These are phyloP conservation scores for Alternaria longipes DNA, from an alignment of 2,329 filamentous ascomycete genomes.

Conservation along the genomic window DNA sequence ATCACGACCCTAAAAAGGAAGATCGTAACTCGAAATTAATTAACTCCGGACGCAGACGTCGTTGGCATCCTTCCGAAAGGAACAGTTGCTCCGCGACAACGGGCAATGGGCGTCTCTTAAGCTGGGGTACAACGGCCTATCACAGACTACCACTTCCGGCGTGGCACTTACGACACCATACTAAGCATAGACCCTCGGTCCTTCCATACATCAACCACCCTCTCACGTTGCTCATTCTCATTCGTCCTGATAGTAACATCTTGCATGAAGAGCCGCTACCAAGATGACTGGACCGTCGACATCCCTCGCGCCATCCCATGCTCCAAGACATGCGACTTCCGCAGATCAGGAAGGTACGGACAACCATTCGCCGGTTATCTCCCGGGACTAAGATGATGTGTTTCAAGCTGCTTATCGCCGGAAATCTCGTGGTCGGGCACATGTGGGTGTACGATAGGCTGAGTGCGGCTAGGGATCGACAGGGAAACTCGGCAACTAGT, in stretches of 20 bases:
- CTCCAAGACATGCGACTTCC: conserved; percentile 5
- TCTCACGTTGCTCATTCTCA: conserved; percentile 24
- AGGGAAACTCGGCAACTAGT: conserved; percentile 26
- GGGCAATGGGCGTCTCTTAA: not conserved
- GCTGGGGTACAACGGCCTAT: conserved; percentile 5
- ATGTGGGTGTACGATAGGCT: conserved; percentile 38
- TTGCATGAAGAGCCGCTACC: conserved; percentile 7
- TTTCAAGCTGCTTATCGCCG: conserved; percentile 33
- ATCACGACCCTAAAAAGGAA: conserved; percentile 14
- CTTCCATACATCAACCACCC: conserved; percentile 15
- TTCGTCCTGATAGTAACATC: conserved; percentile 11
- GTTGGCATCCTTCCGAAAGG: conserved; percentile 23
- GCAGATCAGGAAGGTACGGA: conserved; percentile 37
- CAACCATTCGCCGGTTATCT: conserved; percentile 15
- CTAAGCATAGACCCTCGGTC: conserved; percentile 2
- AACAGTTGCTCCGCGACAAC: conserved; percentile 22
- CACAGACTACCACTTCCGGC: conserved; percentile 9
- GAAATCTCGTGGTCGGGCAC: conserved; percentile 20
- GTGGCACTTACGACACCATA: conserved; percentile 6
- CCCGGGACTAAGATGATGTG: conserved; percentile 17
- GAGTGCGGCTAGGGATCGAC: conserved; percentile 30
- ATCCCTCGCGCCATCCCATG: conserved; percentile 9
- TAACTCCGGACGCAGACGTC: conserved; percentile 10
- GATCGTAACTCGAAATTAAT: conserved; percentile 28
- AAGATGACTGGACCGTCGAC: conserved; percentile 11